A percentile compares a stretch with the other conserved stretches of the same genome.
These are phyloP conservation scores for Phytophthora podocarpi DNA, from an alignment of 352 stramenopile genomes.

Conservation along the genomic window DNA sequence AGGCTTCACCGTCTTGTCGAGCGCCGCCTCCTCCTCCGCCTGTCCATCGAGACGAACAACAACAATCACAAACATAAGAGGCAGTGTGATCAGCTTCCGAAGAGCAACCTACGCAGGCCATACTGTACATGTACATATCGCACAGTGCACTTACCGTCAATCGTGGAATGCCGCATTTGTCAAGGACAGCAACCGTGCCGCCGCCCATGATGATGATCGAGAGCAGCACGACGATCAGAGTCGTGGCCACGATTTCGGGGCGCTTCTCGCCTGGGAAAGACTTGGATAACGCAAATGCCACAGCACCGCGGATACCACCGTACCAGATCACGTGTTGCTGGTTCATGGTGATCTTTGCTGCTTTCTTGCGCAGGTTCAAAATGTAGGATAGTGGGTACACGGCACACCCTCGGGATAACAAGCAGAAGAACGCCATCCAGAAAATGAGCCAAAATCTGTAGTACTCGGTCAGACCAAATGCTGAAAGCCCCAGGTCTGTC, in stretches of 20 bases:
- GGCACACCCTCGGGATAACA: slow-evolving; percentile 82
- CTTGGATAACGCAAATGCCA: slow-evolving; percentile 92
- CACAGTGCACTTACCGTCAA: slow-evolving; percentile 58
- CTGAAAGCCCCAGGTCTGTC: slow-evolving; percentile 89
- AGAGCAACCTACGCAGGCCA: neutral
- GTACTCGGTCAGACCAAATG: slow-evolving; percentile 84
- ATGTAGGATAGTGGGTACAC: slow-evolving; percentile 89
- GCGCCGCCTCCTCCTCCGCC: slow-evolving; percentile 69
- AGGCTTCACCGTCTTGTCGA: slow-evolving; percentile 81
- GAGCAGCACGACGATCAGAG: slow-evolving; percentile 92
- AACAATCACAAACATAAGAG: slow-evolving; percentile 3
- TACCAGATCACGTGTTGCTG: slow-evolving; percentile 96
- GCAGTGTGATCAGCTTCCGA: slow-evolving; percentile 2
- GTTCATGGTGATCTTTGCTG: slow-evolving; percentile 77
- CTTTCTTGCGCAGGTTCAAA: slow-evolving; percentile 67
- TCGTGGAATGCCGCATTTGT: slow-evolving; percentile 85
- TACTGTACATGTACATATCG: no score
- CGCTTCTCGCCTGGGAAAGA: slow-evolving; percentile 88
- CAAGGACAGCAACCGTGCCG: slow-evolving; percentile 89
- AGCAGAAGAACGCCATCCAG: slow-evolving; percentile 86
- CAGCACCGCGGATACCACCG: slow-evolving; percentile 91
- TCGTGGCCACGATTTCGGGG: slow-evolving; percentile 89
- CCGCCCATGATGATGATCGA: slow-evolving; percentile 93
- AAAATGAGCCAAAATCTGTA: slow-evolving; percentile 88
- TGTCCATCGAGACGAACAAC: slow-evolving; percentile 35